Base-by-base conservation (phyloP, 2,329 filamentous ascomycete genomes). In the Colletotrichum sp. region DNA sequence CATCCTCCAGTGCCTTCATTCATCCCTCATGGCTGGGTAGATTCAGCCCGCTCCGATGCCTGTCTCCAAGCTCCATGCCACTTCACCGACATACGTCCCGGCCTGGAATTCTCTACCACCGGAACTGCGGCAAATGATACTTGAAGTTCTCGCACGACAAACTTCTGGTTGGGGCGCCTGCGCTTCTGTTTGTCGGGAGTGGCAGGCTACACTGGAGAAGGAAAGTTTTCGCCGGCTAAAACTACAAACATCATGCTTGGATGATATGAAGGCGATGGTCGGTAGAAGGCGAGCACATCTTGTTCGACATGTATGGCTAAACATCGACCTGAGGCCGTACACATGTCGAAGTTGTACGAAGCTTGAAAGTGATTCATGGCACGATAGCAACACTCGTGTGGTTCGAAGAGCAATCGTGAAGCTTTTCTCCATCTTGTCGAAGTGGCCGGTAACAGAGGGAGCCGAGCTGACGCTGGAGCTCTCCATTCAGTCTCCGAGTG, bases 171-270 rank as follows among this genome's bases (percentile, higher is more conserved):
- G 81, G 82, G 79, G 80, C 75, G 82, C 80, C 66, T 76, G 79
- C 69, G 81, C 83, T 27, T 80, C 82, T 61, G 81, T 84, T 10
- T 84, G 81, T 79, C 83, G 70, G 79, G 83, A 84, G 80, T 85
- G 82, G 83, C 82, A 83, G 73, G 9, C 65, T 60, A 68, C 80
- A 71, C 67, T 85, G 28, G 81, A 84, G 74, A 80, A 77, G 58
- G 58, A 22, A 36, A 84, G 80, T 62, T 84, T 84, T 65, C 56
- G 61, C 71, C 78, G 78, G 72, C 62, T 84, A 1, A 82, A 79
- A 56, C 71, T 85, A 28, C 61, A 64, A 60, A 55, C 69, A 36
- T 70, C 80, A 69, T 80, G 79, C 72, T 78, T 83, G 8, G 78
- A 79, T 16, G 73, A 79, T 22, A 79, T 82, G 64, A 60, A 78